A percentile compares a stretch with the other conserved stretches of the same genome.
These are phyloP conservation scores for Beauveria caledonica DNA, from an alignment of 2,329 filamentous ascomycete genomes.

Conservation along the genomic window DNA sequence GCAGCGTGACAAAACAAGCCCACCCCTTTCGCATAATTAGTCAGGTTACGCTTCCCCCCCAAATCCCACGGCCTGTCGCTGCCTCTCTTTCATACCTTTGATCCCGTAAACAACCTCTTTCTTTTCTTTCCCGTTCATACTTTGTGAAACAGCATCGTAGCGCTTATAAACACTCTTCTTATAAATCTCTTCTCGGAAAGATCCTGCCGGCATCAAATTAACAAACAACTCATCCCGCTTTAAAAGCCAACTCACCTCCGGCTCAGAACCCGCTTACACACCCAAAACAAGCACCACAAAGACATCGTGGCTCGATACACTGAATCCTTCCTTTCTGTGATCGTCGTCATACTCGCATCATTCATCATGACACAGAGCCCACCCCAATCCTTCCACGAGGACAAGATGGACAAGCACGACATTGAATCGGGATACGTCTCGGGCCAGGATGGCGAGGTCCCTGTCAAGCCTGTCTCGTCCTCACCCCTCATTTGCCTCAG, in stretches of 20 bases:
- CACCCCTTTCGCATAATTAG: slow-evolving; percentile 9
- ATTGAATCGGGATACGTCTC: slow-evolving; percentile 81
- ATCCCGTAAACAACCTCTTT: not conserved
- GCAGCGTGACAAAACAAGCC: not conserved
- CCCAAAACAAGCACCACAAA: not conserved
- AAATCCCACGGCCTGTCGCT: not conserved
- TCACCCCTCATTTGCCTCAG: slow-evolving; percentile 79
- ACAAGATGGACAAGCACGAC: slow-evolving; percentile 36
- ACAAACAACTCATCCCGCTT: not conserved
- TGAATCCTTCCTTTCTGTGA: slow-evolving; percentile 14
- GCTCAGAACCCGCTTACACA: not conserved
- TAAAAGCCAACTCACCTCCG: not conserved
- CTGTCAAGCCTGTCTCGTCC: slow-evolving; percentile 22
- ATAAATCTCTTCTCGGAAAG: not conserved
- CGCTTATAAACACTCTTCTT: not conserved
- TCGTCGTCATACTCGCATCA: slow-evolving; percentile 23
- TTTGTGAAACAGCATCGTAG: not conserved
- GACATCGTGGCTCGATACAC: slow-evolving; percentile 11
- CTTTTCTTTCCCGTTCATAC: not conserved
- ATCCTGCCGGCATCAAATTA: not conserved
- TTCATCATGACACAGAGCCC: slow-evolving; percentile 30
- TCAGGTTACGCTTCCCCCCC: slow-evolving; percentile 4
- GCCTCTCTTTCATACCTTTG: not conserved
- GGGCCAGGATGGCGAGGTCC: slow-evolving; percentile 32
- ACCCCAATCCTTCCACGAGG: slow-evolving; percentile 31